phyloP scores from a whole-genome alignment of 768 basidiomycete genomes.

The Candolleomyces eurysporus region DNA sequence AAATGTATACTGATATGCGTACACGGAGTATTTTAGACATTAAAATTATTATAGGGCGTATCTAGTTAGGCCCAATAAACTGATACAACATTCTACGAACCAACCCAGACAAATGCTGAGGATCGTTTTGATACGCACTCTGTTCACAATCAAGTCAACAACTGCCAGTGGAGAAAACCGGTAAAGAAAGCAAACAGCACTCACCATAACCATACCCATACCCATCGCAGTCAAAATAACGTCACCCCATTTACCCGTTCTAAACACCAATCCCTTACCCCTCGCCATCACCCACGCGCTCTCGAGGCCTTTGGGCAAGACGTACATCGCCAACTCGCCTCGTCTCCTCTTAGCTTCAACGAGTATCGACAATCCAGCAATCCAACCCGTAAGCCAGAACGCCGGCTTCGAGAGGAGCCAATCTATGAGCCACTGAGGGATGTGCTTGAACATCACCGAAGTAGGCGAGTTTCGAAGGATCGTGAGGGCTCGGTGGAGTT shows the following conservation, averaged over 20 bases:
- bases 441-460: constrained; percentile 31
- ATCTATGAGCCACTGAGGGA: constrained; percentile 50
- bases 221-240: constrained; percentile 46
- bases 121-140: constrained; percentile 83
- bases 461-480: constrained; percentile 24
- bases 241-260: constrained; percentile 69
- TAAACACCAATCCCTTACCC: constrained; percentile 72
- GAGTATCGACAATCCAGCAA: constrained; percentile 75
- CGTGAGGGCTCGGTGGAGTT: constrained; percentile 49
- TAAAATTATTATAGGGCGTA: not conserved
- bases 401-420: constrained; percentile 65
- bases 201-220: constrained; percentile 88
- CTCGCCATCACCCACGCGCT: constrained; percentile 83
- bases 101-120: constrained; percentile 77
- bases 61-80: constrained; percentile 82
- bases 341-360: constrained; percentile 88
- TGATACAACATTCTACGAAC: constrained; percentile 83
- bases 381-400: constrained; percentile 73
- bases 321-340: constrained; percentile 90
- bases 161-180: constrained; percentile 1
- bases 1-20: no score
- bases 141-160: constrained; percentile 21
- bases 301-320: constrained; percentile 86
- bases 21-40: not conserved
- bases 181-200: constrained; percentile 9